phyloP scores from a whole-genome alignment of 2,329 filamentous ascomycete genomes.

The Helotiales sp. region DNA sequence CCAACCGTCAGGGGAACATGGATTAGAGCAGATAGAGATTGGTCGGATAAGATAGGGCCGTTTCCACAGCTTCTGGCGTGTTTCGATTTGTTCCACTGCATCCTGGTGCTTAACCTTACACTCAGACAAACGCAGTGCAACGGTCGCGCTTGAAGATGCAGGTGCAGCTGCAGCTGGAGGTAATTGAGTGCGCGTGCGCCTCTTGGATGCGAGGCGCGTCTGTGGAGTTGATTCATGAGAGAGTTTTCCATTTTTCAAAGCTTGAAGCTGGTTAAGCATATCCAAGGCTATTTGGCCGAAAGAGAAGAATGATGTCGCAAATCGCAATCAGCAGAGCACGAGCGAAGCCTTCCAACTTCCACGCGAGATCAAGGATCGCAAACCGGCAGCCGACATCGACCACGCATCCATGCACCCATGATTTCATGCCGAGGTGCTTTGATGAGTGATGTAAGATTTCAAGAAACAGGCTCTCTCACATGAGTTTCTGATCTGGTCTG shows the following conservation, averaged over 20 bases:
- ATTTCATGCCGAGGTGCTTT: too few species aligned
- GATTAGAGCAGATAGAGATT: not conserved
- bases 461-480: too few species aligned
- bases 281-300: not conserved
- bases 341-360: not conserved
- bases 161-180: too few species aligned
- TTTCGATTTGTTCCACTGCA: slow-evolving; percentile 10
- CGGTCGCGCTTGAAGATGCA: slow-evolving; percentile 1
- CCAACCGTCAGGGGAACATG: too few species aligned
- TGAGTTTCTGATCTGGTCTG: too few species aligned
- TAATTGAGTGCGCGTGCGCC: not conserved
- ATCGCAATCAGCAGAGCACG: not conserved
- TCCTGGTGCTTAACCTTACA: not conserved
- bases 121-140: not conserved
- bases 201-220: not conserved
- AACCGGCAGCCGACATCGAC: not conserved
- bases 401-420: not conserved
- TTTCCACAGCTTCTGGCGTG: slow-evolving; percentile 11
- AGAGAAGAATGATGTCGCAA: not conserved
- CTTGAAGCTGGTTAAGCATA: not conserved
- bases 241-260: not conserved
- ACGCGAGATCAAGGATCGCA: not conserved
- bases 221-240: not conserved
- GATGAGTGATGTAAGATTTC: too few species aligned
- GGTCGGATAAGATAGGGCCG: not conserved